Evolutionary conservation across 1,139 yeast species (phyloP).

Genomic region (Kodamaea sp.): DNA sequence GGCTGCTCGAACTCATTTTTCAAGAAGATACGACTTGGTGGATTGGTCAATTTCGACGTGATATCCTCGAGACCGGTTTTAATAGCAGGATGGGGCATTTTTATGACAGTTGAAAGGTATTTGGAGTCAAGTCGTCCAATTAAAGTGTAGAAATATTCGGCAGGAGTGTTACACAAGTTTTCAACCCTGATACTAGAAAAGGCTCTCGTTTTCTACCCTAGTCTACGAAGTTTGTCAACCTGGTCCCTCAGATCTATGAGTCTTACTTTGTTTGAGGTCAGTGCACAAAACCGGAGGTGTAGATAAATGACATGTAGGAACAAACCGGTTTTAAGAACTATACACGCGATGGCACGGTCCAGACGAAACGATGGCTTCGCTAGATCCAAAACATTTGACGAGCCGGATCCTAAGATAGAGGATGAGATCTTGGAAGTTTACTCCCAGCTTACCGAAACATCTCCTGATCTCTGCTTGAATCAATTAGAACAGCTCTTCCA

Average conservation of each 20-base stretch:
- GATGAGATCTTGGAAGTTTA: constrained; percentile 38
- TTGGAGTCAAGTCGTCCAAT: no score
- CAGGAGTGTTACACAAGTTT: no score
- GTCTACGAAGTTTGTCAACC: no score
- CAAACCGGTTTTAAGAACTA: background rate
- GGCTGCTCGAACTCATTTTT: constrained; percentile 46
- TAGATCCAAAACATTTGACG: constrained; percentile 16
- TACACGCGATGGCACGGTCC: constrained; percentile 8
- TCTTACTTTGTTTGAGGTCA: no score
- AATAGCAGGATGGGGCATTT: constrained; percentile 19
- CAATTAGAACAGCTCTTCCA: constrained; percentile 29
- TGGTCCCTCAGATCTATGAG: no score
- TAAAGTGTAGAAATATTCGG: no score
- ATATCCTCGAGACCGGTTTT: constrained; percentile 28
- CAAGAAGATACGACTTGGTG: constrained; percentile 34
- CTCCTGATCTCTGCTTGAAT: constrained; percentile 31
- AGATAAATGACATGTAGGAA: no score
- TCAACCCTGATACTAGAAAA: no score
- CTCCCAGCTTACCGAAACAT: constrained; percentile 23
- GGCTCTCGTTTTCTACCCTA: no score
- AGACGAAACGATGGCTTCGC: constrained; percentile 4
- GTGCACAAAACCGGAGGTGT: no score
- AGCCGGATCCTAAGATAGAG: constrained; percentile 24
- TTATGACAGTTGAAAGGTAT: no score
- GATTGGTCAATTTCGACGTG: constrained; percentile 24